Evolutionary conservation across 305 asterid genomes (phyloP).

Genomic region (Fraxinus paxiana): DNA sequence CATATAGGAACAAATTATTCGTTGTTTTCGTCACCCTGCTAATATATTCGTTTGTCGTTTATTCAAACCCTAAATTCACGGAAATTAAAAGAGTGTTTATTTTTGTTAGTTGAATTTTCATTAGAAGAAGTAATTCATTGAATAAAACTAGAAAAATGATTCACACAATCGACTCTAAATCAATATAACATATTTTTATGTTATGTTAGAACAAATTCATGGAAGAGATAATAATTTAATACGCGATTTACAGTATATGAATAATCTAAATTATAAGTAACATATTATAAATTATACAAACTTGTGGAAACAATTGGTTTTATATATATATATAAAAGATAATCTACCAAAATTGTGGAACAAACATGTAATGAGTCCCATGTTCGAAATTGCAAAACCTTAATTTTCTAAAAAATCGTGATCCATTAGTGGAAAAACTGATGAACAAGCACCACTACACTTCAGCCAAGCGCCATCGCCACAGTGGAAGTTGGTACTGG

Average conservation of each 20-base stretch:
- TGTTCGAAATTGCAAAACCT: not conserved
- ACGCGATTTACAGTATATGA: not conserved
- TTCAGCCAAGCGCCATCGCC: not conserved
- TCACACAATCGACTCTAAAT: not conserved
- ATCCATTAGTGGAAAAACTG: not conserved
- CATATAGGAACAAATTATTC: too few species aligned
- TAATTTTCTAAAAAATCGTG: not conserved
- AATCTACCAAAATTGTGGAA: conserved; percentile 4
- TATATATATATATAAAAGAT: too few species aligned
- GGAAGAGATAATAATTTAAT: not conserved
- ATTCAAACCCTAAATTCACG: not conserved
- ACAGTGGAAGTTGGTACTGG: not conserved
- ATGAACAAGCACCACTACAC: not conserved
- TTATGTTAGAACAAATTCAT: not conserved
- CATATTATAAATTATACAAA: not conserved
- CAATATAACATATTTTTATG: too few species aligned
- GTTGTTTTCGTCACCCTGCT: not conserved
- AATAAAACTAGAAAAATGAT: not conserved
- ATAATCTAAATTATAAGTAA: not conserved
- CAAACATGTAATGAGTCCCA: not conserved
- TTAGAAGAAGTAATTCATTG: too few species aligned
- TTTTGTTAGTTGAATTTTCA: not conserved
- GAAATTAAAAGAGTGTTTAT: too few species aligned
- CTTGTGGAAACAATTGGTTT: not conserved
- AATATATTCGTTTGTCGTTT: not conserved